Percentiles rank a stretch among this genome's conserved stretches.
phyloP scores from a whole-genome alignment of 1,284 basidiomycete genomes.

The Puccinia coronata region DNA sequence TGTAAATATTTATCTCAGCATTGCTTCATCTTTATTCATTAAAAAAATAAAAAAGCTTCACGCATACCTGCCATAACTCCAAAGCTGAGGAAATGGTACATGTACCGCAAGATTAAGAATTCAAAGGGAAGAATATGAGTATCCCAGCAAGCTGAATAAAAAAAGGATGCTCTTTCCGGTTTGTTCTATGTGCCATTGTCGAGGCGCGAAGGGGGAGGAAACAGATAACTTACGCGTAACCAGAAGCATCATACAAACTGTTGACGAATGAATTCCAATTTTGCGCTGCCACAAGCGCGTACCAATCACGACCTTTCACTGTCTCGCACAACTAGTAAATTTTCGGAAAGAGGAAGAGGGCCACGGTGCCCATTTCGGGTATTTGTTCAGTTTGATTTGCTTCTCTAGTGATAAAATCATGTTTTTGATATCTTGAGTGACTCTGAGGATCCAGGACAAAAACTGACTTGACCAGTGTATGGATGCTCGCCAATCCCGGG shows the following conservation, averaged over 20 bases:
- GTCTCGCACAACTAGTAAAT: slow-evolving; percentile 36
- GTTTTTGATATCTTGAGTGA: background rate
- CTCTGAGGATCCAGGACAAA: background rate
- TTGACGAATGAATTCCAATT: slow-evolving; percentile 50
- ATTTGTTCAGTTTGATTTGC: background rate
- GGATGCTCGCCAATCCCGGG: slow-evolving; percentile 47
- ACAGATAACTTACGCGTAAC: slow-evolving; percentile 42
- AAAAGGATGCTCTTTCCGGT: background rate
- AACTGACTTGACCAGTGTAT: slow-evolving; percentile 39
- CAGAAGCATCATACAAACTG: slow-evolving; percentile 45
- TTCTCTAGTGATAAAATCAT: background rate
- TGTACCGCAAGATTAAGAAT: background rate
- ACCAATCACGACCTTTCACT: slow-evolving; percentile 46
- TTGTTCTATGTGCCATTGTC: background rate
- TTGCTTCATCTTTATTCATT: background rate
- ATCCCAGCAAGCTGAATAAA: background rate
- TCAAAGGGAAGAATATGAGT: background rate
- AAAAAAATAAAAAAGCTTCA: background rate
- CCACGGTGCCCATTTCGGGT: background rate
- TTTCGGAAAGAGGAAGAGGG: background rate
- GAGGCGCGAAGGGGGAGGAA: background rate
- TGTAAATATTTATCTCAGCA: background rate
- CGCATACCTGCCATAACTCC: slow-evolving; percentile 36
- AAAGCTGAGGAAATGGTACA: slow-evolving; percentile 16
- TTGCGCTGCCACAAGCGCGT: slow-evolving; percentile 44